Evolutionary conservation across 345 rosid species (phyloP).

Genomic region (Lepidium sativum): DNA sequence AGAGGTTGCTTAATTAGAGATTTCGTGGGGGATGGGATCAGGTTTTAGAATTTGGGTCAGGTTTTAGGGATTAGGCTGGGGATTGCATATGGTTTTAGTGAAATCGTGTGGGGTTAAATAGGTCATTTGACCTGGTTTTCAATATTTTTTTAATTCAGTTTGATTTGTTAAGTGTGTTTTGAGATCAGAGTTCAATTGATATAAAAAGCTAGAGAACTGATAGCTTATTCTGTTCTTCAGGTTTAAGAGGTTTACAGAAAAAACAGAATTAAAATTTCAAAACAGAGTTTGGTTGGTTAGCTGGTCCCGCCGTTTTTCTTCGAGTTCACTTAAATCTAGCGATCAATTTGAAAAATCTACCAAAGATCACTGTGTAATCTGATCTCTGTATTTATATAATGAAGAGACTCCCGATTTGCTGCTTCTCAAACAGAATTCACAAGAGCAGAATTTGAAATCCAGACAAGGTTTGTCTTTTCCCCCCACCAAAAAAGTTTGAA

Average conservation of each 20-base stretch:
- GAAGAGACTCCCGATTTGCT: slow-evolving; percentile 24
- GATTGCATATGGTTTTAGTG: no score
- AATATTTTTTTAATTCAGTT: no score
- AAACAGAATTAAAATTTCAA: not conserved
- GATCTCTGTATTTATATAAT: slow-evolving; percentile 15
- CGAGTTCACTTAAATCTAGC: slow-evolving; percentile 29
- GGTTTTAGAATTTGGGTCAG: no score
- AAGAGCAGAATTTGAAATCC: not conserved
- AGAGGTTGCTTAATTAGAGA: no score
- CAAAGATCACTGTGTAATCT: not conserved
- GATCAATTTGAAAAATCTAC: slow-evolving; percentile 3
- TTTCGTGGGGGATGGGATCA: no score
- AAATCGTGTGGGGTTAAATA: no score
- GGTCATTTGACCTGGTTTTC: no score
- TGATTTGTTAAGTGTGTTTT: no score
- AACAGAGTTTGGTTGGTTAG: slow-evolving; percentile 21
- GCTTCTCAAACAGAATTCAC: slow-evolving; percentile 13
- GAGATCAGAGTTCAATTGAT: no score
- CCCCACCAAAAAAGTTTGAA: not conserved
- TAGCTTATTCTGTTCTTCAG: not conserved
- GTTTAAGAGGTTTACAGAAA: not conserved
- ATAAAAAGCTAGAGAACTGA: not conserved
- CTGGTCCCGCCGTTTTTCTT: slow-evolving; percentile 25
- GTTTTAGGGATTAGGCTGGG: no score
- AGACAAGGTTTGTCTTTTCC: slow-evolving; percentile 17